Base-by-base conservation (phyloP, 805 yeast species). In the Yarrowia sp. region DNA sequence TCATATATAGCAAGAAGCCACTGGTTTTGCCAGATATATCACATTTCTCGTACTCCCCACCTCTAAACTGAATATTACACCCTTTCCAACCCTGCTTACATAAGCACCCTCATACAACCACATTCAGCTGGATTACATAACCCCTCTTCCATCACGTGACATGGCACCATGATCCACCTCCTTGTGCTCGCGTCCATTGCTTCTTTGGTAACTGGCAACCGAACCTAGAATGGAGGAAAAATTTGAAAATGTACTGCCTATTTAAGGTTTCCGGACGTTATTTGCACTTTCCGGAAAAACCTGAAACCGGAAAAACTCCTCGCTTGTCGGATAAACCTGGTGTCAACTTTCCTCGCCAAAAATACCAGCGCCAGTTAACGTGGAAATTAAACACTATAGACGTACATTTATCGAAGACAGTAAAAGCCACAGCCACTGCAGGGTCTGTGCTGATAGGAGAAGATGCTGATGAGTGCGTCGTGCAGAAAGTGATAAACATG, bases 371-470 rank as follows among this genome's bases (percentile, higher is more conserved):
- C 32, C 32, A 52, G 19, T 49, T 10, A 15, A 32, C 55, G 22
- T n/a, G 43, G 35, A 36, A 16, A 52, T 16, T 52, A 38, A 52
- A 52, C 58, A 16, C n/a, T 16, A 52, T 36, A 36, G 32, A 5
- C 32, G 32, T 26, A 26, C 32, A 26, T 26, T 26, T 26, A 26
- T 26, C 32, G 32, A 26, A 3, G 32, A 26, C 32, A 26, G 7
- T 26, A 26, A 26, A 26, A 26, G 32, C 32, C 32, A 26, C 32
- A 8, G 10, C 36, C 14, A 48, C 59, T 53, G 59, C 59, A 53
- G 59, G 59, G 59, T 15, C 59, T 40, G 35, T 53, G 45, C 45
- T 15, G 45, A 53, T 53, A 53, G 14, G 35, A 53, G 59, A 26
- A 26, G 32, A 26, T 26, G 32, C 32, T 26, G 32, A 26, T 26